Conservation (phyloP, 352 stramenopile genomes). For the Globisporangium nodosum region DNA sequence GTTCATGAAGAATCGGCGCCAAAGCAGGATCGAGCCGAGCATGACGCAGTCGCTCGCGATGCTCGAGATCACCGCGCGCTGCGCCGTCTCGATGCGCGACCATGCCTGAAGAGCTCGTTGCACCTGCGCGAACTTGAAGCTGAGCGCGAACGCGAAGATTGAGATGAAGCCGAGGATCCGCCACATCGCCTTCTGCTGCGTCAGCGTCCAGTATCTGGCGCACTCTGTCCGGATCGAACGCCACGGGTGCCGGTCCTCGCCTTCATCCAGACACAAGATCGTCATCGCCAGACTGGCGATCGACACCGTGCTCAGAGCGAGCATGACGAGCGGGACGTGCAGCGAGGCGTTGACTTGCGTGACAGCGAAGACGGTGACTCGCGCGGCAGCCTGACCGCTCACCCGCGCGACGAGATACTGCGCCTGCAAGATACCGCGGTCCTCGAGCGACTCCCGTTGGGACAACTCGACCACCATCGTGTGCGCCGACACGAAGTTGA, state of each 20-base stretch:
- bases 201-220: constrained; percentile 15
- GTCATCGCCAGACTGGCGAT: constrained; percentile 4
- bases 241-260: neutral
- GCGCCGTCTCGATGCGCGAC: constrained; percentile 20
- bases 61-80: constrained; percentile 19
- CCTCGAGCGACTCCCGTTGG: constrained; percentile 12
- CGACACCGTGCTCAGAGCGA: constrained; percentile 5
- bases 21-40: constrained; percentile 29
- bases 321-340: constrained; percentile 11
- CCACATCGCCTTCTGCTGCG: constrained; percentile 21
- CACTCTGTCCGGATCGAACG: constrained; percentile 4
- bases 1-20: constrained; percentile 30
- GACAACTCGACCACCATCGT: constrained; percentile 15
- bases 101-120: constrained; percentile 24
- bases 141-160: constrained; percentile 14
- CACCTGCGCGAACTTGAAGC: constrained; percentile 14
- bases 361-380: constrained; percentile 10
- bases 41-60: constrained; percentile 28
- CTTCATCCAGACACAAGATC: constrained; percentile 10
- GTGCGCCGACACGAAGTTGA: constrained; percentile 17
- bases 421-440: constrained; percentile 12
- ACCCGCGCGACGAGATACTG: constrained; percentile 15
- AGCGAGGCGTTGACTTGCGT: neutral
- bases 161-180: constrained; percentile 16
- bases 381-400: constrained; percentile 9